Base-by-base conservation (phyloP, 2,329 filamentous ascomycete species). In the Alternaria triticimaculans region DNA sequence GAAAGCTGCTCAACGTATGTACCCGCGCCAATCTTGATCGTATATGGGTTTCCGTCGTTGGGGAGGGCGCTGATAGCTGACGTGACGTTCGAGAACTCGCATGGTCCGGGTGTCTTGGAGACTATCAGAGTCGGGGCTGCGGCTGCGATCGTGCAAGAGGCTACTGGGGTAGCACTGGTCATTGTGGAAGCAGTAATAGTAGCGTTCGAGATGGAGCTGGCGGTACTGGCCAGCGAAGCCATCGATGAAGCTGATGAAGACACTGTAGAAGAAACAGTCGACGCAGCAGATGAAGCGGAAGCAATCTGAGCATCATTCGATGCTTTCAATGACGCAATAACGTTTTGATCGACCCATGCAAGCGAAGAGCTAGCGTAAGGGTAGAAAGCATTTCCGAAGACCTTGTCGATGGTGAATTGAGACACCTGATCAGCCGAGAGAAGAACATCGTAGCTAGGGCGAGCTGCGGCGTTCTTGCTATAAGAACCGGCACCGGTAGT, bases 31-130 rank as follows among this genome's bases (percentile, higher is more conserved):
- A 84, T 78, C 54, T 76, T 75, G 50, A 84, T 82, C 7, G 77
- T 80, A 61, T 83, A 80, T 11, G 77, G 69, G 30, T 80, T 73
- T 41, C 77, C 75, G 53, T 83, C 80, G 50, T 77, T 80, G 11
- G 82, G 81, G 10, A 85, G 72, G 10, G 82, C 82, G 12, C 77
- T 78, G 20, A 85, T 76, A 7, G 84, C 84, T 14, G 82, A 80
- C 4, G 80, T 77, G 2, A 85, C 78, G 6, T 79, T 82, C 20
- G 73, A 68, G 60, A 82, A 85, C 37, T 84, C 77, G 14, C 78
- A 78, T 10, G 58, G 26, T 3, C 71, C 72, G 3, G 80, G 68
- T 8, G 25, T 60, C 41, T 68, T 71, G 67, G 28, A 82, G 59
- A 60, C 76, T 3, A 69, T 74, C 1, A 81, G 70, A 4, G 80